Conservation (phyloP, 2,329 filamentous ascomycete genomes). For the Trichoderma polysporum region DNA sequence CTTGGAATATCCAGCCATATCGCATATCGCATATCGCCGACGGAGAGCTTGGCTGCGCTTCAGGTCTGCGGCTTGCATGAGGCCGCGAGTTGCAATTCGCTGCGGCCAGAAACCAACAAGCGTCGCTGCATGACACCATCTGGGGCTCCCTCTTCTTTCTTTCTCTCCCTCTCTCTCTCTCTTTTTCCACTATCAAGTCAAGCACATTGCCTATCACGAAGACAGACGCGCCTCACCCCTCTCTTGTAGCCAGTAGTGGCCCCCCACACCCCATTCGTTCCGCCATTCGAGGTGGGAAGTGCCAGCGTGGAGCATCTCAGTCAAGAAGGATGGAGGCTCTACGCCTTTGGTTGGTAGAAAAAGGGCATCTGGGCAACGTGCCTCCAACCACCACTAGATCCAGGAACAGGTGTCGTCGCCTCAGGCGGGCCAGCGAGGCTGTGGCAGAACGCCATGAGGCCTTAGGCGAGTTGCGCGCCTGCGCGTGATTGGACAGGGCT, state of each 20-base stretch:
- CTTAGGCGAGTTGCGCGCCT: not conserved
- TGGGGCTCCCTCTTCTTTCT: slow-evolving; percentile 17
- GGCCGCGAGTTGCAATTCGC: slow-evolving; percentile 18
- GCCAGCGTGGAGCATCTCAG: slow-evolving; percentile 13
- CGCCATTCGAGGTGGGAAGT: not conserved
- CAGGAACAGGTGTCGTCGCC: slow-evolving; percentile 16
- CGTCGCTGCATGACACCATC: slow-evolving; percentile 33
- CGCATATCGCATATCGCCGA: slow-evolving; percentile 13
- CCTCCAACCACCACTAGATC: slow-evolving; percentile 4
- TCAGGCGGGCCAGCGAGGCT: slow-evolving; percentile 20
- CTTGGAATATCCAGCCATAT: not conserved
- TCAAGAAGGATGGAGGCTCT: not conserved
- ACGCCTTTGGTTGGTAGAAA: slow-evolving; percentile 3
- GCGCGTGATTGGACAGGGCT: slow-evolving; percentile 19
- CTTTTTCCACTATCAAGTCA: slow-evolving; percentile 10
- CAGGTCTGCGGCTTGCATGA: slow-evolving; percentile 20
- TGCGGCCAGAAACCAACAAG: not conserved
- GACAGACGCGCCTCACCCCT: slow-evolving; percentile 12
- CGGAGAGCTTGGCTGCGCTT: slow-evolving; percentile 17
- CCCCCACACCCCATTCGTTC: slow-evolving; percentile 1
- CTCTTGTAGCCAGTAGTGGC: not conserved
- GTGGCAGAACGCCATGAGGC: not conserved
- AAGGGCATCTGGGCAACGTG: slow-evolving; percentile 3
- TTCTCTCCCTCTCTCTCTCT: not conserved
- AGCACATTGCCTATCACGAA: slow-evolving; percentile 20